Evolutionary conservation across 1,139 yeast genomes (phyloP).

Genomic region (Nakaseomyces kungkrabaensis): DNA sequence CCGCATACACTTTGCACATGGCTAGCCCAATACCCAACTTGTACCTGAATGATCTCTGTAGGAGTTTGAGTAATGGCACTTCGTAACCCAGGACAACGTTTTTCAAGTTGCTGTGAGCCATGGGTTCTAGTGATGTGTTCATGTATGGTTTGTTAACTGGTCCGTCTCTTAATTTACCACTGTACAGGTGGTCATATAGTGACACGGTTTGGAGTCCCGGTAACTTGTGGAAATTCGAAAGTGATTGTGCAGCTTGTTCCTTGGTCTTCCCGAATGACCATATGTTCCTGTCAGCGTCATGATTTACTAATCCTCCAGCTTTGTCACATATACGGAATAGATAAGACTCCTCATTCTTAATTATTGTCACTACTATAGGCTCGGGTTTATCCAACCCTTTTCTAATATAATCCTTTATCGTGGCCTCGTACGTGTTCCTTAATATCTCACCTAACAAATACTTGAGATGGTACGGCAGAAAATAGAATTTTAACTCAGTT

Average conservation of each 20-base stretch:
- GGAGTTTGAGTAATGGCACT: conserved; percentile 43
- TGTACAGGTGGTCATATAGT: conserved; percentile 24
- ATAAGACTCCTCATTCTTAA: conserved; percentile 56
- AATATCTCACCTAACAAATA: conserved; percentile 79
- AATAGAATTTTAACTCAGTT: conserved; percentile 55
- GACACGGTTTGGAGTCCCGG: conserved; percentile 42
- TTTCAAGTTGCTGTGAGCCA: conserved; percentile 25
- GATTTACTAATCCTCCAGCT: conserved; percentile 61
- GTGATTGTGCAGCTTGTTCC: conserved; percentile 43
- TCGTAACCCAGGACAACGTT: conserved; percentile 16
- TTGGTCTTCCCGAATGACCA: conserved; percentile 82
- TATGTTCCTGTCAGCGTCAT: conserved; percentile 34
- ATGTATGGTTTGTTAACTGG: conserved; percentile 12
- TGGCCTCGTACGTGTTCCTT: conserved; percentile 76
- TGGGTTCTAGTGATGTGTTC: conserved; percentile 34
- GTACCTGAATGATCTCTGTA: conserved; percentile 61
- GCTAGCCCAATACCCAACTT: conserved; percentile 85
- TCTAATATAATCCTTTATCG: conserved; percentile 39
- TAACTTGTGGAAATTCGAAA: conserved; percentile 55
- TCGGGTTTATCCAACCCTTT: conserved; percentile 29
- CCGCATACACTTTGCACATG: conserved; percentile 83
- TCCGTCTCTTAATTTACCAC: conserved; percentile 3
- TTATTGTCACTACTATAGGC: conserved; percentile 65
- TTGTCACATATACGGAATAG: conserved; percentile 74
- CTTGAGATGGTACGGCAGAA: conserved; percentile 76